Evolutionary conservation across 768 basidiomycete species (phyloP).

Genomic region (Leccinum subgranulosum): DNA sequence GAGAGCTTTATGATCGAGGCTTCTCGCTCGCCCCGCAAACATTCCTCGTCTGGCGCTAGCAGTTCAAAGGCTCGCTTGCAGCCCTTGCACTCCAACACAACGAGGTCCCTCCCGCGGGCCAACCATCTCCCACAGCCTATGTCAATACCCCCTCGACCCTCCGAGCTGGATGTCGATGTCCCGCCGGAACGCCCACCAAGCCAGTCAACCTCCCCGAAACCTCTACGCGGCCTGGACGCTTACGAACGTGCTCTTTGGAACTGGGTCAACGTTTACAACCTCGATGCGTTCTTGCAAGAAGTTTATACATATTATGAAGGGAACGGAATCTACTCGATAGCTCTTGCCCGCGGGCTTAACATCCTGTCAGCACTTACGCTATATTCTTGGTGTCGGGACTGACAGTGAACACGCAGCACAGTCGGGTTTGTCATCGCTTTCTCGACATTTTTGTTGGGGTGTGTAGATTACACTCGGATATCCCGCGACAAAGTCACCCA

Average conservation of each 20-base stretch:
- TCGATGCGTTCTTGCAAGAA: conserved; percentile 93
- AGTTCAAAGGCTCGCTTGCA: conserved; percentile 38
- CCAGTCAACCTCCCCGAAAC: conserved; percentile 33
- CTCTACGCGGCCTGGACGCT: conserved; percentile 70
- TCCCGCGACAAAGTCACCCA: conserved; percentile 61
- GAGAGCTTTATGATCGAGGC: conserved; percentile 86
- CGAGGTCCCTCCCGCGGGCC: conserved; percentile 37
- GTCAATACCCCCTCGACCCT: conserved; percentile 62
- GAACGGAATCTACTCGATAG: conserved; percentile 95
- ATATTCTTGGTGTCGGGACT: conserved; percentile 16
- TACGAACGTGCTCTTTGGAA: conserved; percentile 95
- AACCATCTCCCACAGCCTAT: conserved; percentile 38
- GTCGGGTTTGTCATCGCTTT: conserved; percentile 98
- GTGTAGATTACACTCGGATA: conserved; percentile 87
- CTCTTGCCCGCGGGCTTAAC: conserved; percentile 86
- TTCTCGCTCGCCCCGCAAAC: conserved; percentile 38
- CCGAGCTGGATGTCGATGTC: conserved; percentile 51
- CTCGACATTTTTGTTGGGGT: conserved; percentile 93
- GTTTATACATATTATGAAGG: conserved; percentile 96
- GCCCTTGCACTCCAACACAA: conserved; percentile 50
- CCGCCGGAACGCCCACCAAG: conserved; percentile 19
- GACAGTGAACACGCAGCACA: conserved; percentile 57
- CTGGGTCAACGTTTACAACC: conserved; percentile 98
- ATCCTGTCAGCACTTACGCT: conserved; percentile 70
- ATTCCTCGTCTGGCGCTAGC: conserved; percentile 27